Evolutionary conservation across 1,284 basidiomycete genomes (phyloP).

Genomic region (Pseudozyma thailandica): DNA sequence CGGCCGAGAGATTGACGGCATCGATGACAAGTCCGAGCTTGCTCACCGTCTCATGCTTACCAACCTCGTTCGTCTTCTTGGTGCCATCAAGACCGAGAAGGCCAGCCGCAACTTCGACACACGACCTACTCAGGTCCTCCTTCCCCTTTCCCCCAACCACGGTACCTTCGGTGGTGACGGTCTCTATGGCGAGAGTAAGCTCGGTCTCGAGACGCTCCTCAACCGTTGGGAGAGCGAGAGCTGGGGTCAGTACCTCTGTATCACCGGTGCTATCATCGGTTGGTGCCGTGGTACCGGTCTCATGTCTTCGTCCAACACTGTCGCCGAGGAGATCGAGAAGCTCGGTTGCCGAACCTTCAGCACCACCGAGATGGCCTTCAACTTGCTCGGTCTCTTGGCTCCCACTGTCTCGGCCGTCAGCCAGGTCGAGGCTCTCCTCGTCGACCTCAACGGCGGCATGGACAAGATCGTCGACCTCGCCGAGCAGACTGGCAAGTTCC

Average conservation of each 20-base stretch:
- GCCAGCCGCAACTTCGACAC: slow-evolving; percentile 95
- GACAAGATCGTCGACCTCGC: slow-evolving; percentile 70
- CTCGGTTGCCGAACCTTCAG: slow-evolving; percentile 97
- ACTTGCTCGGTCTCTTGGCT: slow-evolving; percentile 96
- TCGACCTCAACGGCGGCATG: slow-evolving; percentile 83
- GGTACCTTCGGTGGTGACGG: slow-evolving; percentile 98
- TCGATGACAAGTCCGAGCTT: slow-evolving; percentile 97
- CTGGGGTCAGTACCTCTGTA: slow-evolving; percentile 98
- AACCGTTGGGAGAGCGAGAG: slow-evolving; percentile 92
- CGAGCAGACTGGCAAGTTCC: slow-evolving; percentile 72
- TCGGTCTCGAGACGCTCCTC: slow-evolving; percentile 96
- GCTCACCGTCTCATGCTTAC: slow-evolving; percentile 85
- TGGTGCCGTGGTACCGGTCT: slow-evolving; percentile 86
- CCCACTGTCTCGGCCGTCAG: slow-evolving; percentile 99
- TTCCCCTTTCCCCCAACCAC: slow-evolving; percentile 96
- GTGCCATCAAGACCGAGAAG: slow-evolving; percentile 97
- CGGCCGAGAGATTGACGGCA: slow-evolving; percentile 93
- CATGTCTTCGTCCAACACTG: slow-evolving; percentile 94
- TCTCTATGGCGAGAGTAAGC: slow-evolving; percentile 97
- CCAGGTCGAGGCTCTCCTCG: slow-evolving; percentile 97
- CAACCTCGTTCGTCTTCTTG: slow-evolving; percentile 92
- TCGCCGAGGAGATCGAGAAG: slow-evolving; percentile 92
- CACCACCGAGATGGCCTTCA: slow-evolving; percentile 99
- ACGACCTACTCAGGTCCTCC: slow-evolving; percentile 95
- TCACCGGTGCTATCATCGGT: slow-evolving; percentile 98